These are phyloP conservation scores for Podospora conica DNA, from an alignment of 495 filamentous ascomycete genomes.

Conservation along the genomic window DNA sequence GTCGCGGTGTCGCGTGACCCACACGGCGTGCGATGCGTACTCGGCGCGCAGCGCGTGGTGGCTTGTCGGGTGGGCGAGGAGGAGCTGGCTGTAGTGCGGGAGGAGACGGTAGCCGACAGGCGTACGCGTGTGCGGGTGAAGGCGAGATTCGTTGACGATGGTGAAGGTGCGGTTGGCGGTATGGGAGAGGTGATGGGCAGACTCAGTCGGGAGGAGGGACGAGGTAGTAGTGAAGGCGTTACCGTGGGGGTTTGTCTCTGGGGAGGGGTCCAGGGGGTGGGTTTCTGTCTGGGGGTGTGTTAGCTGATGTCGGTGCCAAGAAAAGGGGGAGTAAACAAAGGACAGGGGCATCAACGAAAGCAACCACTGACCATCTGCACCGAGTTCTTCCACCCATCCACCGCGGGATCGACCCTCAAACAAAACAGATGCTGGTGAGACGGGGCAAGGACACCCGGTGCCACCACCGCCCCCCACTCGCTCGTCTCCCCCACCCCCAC, in stretches of 20 bases:
- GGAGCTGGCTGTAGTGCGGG: constrained; percentile 65
- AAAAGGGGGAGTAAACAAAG: background rate
- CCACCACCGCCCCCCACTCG: constrained; percentile 75
- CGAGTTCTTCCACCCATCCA: constrained; percentile 52
- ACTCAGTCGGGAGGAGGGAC: constrained; percentile 44
- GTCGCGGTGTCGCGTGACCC: constrained; percentile 68
- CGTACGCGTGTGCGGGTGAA: constrained; percentile 64
- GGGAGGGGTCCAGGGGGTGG: constrained; percentile 35
- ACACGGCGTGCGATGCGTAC: constrained; percentile 72
- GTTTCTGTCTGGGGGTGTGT: constrained; percentile 51
- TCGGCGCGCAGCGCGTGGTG: constrained; percentile 67
- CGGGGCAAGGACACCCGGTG: constrained; percentile 65
- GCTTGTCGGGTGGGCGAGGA: constrained; percentile 59
- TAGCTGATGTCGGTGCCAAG: background rate
- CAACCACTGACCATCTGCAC: constrained; percentile 28
- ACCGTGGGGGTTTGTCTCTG: constrained; percentile 67
- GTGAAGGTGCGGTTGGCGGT: constrained; percentile 66
- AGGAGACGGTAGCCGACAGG: constrained; percentile 73
- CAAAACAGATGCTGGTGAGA: constrained; percentile 85
- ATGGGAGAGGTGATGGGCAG: constrained; percentile 57
- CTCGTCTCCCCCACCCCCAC: constrained; percentile 48
- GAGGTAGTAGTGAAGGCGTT: constrained; percentile 53
- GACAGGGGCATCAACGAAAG: too few species aligned
- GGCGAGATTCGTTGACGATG: constrained; percentile 63
- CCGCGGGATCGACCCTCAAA: constrained; percentile 71